phyloP scores from a whole-genome alignment of 192 early-diverging fungal genomes.

The Pecoramyces ruminantium region DNA sequence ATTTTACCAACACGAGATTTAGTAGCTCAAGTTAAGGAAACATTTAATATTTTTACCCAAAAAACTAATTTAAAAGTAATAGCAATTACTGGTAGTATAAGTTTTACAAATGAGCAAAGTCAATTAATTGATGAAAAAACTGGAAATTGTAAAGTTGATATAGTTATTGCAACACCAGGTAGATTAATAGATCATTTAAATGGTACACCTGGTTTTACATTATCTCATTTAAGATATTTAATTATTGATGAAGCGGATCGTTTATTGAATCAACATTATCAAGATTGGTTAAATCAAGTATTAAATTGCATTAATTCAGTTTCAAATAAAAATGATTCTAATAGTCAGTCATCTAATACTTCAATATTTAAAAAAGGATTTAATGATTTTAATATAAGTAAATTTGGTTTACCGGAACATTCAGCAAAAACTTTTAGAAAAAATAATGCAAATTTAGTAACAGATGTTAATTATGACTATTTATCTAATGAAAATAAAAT shows the following conservation, averaged over 20 bases:
- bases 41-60: constrained; percentile 55
- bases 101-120: neutral
- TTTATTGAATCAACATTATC: constrained; percentile 74
- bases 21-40: constrained; percentile 70
- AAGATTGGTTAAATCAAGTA: constrained; percentile 75
- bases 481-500: constrained; percentile 8
- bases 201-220: constrained; percentile 67
- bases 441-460: neutral
- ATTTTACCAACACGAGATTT: constrained; percentile 89
- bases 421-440: neutral
- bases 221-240: constrained; percentile 81
- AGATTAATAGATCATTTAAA: constrained; percentile 78
- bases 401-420: neutral
- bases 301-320: constrained; percentile 7
- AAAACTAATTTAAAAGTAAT: constrained; percentile 65
- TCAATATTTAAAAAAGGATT: neutral
- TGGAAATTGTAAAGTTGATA: constrained; percentile 49
- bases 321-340: neutral
- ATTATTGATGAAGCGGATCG: constrained; percentile 95
- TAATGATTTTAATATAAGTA: neutral
- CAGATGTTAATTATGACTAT: neutral
- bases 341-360: neutral
- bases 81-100: neutral
- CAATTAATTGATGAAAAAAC: neutral
- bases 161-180: constrained; percentile 90